Percentiles rank a stretch among this genome's conserved stretches.
Evolutionary conservation across 2,329 filamentous ascomycete species (phyloP).

Genomic region (Pseudogymnoascus sp.): DNA sequence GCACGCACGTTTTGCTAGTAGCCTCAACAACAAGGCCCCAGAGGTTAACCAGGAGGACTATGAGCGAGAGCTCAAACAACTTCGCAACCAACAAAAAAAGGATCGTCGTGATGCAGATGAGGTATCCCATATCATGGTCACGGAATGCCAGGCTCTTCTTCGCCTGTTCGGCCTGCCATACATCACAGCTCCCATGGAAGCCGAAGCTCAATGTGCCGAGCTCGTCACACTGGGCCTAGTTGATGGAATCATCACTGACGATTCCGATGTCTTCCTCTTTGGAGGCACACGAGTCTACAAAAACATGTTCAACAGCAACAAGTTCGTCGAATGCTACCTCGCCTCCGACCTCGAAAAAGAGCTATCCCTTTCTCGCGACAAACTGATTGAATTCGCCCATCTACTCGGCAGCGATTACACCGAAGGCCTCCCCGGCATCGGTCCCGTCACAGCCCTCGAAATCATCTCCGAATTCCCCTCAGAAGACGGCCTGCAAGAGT

Average conservation of each 20-base stretch:
- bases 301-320: constrained; percentile 99
- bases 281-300: constrained; percentile 96
- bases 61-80: constrained; percentile 75
- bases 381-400: constrained; percentile 84
- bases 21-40: constrained; percentile 69
- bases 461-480: constrained; percentile 81
- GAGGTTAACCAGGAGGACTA: constrained; percentile 69
- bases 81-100: constrained; percentile 92
- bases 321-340: constrained; percentile 95
- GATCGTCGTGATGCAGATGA: constrained; percentile 94
- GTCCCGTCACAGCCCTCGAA: constrained; percentile 89
- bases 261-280: constrained; percentile 94
- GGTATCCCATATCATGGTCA: constrained; percentile 91
- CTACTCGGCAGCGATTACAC: constrained; percentile 92
- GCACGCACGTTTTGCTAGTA: constrained; percentile 84
- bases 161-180: constrained; percentile 90
- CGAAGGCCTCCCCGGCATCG: constrained; percentile 81
- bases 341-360: constrained; percentile 78
- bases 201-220: constrained; percentile 93
- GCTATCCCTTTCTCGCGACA: constrained; percentile 75
- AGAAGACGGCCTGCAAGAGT: constrained; percentile 54
- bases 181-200: constrained; percentile 97
- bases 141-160: constrained; percentile 87
- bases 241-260: constrained; percentile 95
- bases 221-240: constrained; percentile 80